Evolutionary conservation across 768 basidiomycete species (phyloP).

Genomic region (Daedalea quercina): DNA sequence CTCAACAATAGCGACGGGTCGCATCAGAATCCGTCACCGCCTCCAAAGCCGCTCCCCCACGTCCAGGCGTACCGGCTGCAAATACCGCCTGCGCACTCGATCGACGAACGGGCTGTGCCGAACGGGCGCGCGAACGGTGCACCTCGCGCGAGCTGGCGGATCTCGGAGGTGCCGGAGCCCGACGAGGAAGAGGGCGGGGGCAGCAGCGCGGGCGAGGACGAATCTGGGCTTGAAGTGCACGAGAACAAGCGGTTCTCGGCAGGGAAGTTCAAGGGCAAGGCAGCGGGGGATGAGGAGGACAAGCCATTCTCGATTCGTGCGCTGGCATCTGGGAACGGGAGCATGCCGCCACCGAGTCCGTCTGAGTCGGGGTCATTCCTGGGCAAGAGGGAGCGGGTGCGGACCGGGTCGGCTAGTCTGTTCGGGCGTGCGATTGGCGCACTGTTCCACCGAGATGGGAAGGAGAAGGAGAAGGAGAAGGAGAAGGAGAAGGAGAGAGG

Average conservation of each 20-base stretch:
- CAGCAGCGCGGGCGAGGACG: slow-evolving; percentile 29
- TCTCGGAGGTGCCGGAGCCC: slow-evolving; percentile 15
- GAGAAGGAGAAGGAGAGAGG: slow-evolving; percentile 2
- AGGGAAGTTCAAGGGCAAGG: slow-evolving; percentile 8
- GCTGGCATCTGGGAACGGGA: not conserved
- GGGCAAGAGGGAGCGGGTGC: slow-evolving; percentile 4
- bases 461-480: slow-evolving; percentile 1
- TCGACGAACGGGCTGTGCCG: slow-evolving; percentile 31
- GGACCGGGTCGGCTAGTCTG: slow-evolving; percentile 21
- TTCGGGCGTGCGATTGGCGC: slow-evolving; percentile 39
- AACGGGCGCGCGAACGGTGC: slow-evolving; percentile 7
- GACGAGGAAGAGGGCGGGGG: slow-evolving; percentile 27
- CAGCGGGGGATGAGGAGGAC: not conserved
- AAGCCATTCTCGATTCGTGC: slow-evolving; percentile 12
- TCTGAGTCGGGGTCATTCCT: not conserved
- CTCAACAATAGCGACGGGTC: slow-evolving; percentile 23
- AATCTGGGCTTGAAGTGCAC: slow-evolving; percentile 34
- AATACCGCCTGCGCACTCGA: slow-evolving; percentile 50
- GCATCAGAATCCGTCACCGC: not conserved
- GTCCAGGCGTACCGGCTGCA: slow-evolving; percentile 18
- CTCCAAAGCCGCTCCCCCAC: not conserved
- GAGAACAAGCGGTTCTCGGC: slow-evolving; percentile 47
- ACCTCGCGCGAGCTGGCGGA: slow-evolving; percentile 19
- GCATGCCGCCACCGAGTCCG: not conserved
- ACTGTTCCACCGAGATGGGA: slow-evolving; percentile 28